phyloP scores from a whole-genome alignment of 305 asterid species.

The Fraxinus greggii region DNA sequence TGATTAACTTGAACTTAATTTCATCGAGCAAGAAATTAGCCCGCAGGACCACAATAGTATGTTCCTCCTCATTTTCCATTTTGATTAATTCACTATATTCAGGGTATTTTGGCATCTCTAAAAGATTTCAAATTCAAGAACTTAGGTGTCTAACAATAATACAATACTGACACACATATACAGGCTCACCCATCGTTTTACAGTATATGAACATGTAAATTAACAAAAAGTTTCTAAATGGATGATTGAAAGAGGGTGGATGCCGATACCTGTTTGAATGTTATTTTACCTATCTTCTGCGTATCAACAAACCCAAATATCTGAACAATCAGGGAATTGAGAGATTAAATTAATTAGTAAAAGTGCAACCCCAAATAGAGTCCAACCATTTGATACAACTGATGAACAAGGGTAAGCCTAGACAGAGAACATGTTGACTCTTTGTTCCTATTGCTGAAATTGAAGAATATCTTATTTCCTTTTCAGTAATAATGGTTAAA shows the following conservation, averaged over 20 bases:
- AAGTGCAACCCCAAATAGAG: not conserved
- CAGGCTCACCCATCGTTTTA: not conserved
- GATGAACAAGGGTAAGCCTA: not conserved
- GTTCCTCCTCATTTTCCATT: not conserved
- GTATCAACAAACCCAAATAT: slow-evolving; percentile 75
- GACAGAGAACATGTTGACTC: not conserved
- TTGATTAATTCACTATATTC: not conserved
- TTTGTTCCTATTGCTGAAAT: not conserved
- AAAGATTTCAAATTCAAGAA: not conserved
- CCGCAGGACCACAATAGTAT: not conserved
- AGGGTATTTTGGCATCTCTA: not conserved
- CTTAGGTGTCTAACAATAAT: not conserved
- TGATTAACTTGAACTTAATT: not conserved
- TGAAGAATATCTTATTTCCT: not conserved
- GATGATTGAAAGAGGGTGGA: not conserved
- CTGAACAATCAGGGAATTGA: slow-evolving; percentile 45
- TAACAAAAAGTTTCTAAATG: not conserved
- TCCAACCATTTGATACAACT: not conserved
- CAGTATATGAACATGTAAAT: not conserved
- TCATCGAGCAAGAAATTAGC: not conserved
- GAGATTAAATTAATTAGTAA: not conserved
- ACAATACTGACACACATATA: not conserved
- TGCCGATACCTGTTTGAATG: slow-evolving; percentile 71
- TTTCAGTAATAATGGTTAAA: not conserved
- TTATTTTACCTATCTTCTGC: slow-evolving; percentile 66